A percentile compares a stretch with the other conserved stretches of the same genome.
Evolutionary conservation across 352 stramenopile species (phyloP).

Genomic region (Phytophthora kernoviae): DNA sequence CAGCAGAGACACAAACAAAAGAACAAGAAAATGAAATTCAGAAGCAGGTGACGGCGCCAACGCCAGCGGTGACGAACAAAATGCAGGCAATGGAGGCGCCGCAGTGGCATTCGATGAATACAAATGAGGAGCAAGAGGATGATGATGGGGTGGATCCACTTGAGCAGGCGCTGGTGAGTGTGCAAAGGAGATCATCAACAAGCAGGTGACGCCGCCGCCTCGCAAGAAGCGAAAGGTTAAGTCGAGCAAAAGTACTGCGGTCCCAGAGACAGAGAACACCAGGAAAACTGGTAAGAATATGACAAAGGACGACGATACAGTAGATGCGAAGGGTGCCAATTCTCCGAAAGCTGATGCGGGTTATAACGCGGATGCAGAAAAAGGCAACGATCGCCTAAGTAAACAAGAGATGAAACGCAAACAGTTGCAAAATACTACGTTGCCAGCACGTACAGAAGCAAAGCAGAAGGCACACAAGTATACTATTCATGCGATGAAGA

Average conservation of each 20-base stretch:
- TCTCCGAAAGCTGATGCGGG: neutral
- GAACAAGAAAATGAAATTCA: slow-evolving; percentile 13
- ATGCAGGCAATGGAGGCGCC: slow-evolving; percentile 5
- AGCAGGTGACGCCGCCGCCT: slow-evolving; percentile 5
- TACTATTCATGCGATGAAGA: neutral
- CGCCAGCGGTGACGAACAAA: slow-evolving; percentile 3
- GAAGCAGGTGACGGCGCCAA: slow-evolving; percentile 10
- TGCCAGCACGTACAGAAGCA: too few relatives aligned
- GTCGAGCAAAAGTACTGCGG: neutral
- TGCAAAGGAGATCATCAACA: slow-evolving; percentile 34
- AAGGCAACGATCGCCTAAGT: too few relatives aligned
- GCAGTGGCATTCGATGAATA: slow-evolving; percentile 12
- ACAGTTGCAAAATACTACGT: too few relatives aligned
- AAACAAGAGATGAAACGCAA: too few relatives aligned
- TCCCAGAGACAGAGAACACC: slow-evolving; percentile 2
- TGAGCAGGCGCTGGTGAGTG: slow-evolving; percentile 39
- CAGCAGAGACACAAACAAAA: neutral
- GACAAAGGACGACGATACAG: neutral
- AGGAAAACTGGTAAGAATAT: neutral
- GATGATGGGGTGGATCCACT: slow-evolving; percentile 34
- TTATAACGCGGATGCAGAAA: neutral
- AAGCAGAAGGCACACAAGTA: neutral
- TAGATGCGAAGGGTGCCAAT: neutral
- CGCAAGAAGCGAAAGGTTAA: slow-evolving; percentile 25
- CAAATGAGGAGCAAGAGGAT: slow-evolving; percentile 6